Evolutionary conservation across 805 yeast species (phyloP).

Genomic region (Barnettozyma sp.): DNA sequence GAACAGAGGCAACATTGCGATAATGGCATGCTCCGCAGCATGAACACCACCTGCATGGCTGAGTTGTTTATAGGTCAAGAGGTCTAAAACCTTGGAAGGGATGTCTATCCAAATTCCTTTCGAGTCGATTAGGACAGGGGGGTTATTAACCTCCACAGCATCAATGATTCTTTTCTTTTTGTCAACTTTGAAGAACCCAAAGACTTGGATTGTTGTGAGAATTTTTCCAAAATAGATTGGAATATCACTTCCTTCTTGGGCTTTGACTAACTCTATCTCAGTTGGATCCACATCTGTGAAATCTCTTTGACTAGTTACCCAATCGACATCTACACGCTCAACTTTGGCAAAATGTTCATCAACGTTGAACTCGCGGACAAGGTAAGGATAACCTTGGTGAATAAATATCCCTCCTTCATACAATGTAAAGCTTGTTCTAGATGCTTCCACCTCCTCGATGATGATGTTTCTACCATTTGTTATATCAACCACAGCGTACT

Average conservation of each 20-base stretch:
- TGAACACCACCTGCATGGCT: slow-evolving; percentile 90
- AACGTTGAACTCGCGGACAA: slow-evolving; percentile 77
- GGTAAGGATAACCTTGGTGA: slow-evolving; percentile 88
- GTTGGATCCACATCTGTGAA: slow-evolving; percentile 88
- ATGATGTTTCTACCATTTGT: slow-evolving; percentile 71
- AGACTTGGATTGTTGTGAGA: slow-evolving; percentile 66
- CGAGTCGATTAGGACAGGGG: slow-evolving; percentile 62
- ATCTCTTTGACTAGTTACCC: slow-evolving; percentile 90
- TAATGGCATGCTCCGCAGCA: slow-evolving; percentile 88
- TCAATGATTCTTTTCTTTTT: slow-evolving; percentile 74
- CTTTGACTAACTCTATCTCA: slow-evolving; percentile 57
- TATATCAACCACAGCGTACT: slow-evolving; percentile 83
- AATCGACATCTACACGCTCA: slow-evolving; percentile 83
- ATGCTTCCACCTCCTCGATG: slow-evolving; percentile 84
- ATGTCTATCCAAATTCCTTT: slow-evolving; percentile 93
- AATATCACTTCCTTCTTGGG: slow-evolving; percentile 41
- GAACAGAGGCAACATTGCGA: slow-evolving; percentile 69
- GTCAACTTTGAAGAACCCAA: slow-evolving; percentile 89
- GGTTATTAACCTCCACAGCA: slow-evolving; percentile 86
- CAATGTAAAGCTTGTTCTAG: slow-evolving; percentile 81
- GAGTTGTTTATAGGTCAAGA: slow-evolving; percentile 49
- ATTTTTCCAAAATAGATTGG: slow-evolving; percentile 77
- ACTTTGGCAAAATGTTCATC: slow-evolving; percentile 81
- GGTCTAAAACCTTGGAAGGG: slow-evolving; percentile 55
- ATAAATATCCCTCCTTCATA: slow-evolving; percentile 91